Base-by-base conservation (phyloP, 2,329 filamentous ascomycete genomes). In the Talaromyces sp. region DNA sequence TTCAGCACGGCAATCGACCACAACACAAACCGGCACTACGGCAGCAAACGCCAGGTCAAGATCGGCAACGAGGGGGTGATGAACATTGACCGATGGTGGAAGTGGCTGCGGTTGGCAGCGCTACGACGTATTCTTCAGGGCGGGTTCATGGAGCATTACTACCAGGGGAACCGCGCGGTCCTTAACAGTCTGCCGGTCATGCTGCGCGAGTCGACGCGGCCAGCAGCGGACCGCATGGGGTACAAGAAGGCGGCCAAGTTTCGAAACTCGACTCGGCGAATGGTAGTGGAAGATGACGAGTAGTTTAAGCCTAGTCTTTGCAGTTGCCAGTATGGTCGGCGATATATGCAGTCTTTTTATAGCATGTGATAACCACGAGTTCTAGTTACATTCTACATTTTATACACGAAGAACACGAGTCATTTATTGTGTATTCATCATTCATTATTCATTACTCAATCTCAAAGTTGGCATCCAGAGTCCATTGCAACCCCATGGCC, bases 21-120 rank as follows among this genome's bases (percentile, higher is more conserved):
- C 53, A 81, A 88, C 38, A 83, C 81, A 0, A 84, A 85, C 27
- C 78, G 78, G 26, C 79, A 81, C 54, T 86, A 86, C 63, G 87
- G 87, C 6, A 86, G 82, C 61, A 80, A 86, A 60, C 78, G 88
- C 75, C 82, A 77, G 11, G 79, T 90, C 43, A 81, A 82, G 59
- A 83, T 90, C 59, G 72, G 72, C 31, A 78, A 79, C 24, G 81
- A 80, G 53, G 83, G 85, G 2, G 80, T 82, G 57, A 83, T 90
- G 77, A 81, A 77, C 56, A 85, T 90, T 56, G 86, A 90, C 71
- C 82, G 83, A 64, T 91, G 88, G 88, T 90, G 88, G 88, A 90
- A 90, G 72, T 76, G 89, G 66, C 79, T 85, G 65, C 79, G 87
- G 31, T 73, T 89, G 56, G 83, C 86, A 62, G 81, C 82, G 3